phyloP scores from a whole-genome alignment of 2,329 filamentous ascomycete species.

The Tolypocladium sp. region DNA sequence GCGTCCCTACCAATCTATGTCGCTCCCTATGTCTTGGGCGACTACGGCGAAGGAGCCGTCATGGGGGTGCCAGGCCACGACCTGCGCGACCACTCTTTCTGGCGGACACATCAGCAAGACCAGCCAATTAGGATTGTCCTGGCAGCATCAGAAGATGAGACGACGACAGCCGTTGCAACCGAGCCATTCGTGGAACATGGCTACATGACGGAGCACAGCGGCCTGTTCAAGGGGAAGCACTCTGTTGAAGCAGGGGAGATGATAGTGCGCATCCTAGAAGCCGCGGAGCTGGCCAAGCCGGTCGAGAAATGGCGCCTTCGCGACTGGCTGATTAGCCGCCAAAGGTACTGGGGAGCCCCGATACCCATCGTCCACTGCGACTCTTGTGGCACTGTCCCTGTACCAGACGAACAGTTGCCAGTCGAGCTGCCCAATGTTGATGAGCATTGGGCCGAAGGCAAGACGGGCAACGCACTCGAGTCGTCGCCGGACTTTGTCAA shows the following conservation, averaged over 20 bases:
- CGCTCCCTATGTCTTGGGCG: slow-evolving; percentile 75
- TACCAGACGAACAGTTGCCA: slow-evolving; percentile 67
- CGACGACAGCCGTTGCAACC: slow-evolving; percentile 30
- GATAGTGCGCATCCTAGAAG: slow-evolving; percentile 49
- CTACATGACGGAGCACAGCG: slow-evolving; percentile 56
- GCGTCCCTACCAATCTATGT: slow-evolving; percentile 65
- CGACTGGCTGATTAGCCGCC: slow-evolving; percentile 88
- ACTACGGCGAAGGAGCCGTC: slow-evolving; percentile 79
- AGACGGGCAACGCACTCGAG: slow-evolving; percentile 69
- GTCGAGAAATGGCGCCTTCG: slow-evolving; percentile 70
- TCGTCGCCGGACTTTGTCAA: slow-evolving; percentile 65
- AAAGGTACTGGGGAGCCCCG: slow-evolving; percentile 84
- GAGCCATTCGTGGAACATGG: slow-evolving; percentile 58
- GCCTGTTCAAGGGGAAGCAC: slow-evolving; percentile 52
- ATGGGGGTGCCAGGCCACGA: slow-evolving; percentile 92
- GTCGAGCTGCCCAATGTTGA: slow-evolving; percentile 64
- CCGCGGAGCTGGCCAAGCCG: slow-evolving; percentile 48
- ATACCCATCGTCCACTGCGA: slow-evolving; percentile 82
- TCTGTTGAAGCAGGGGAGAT: slow-evolving; percentile 53
- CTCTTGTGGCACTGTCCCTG: slow-evolving; percentile 69
- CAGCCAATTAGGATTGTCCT: slow-evolving; percentile 57
- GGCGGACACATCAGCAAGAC: slow-evolving; percentile 57
- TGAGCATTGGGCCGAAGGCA: slow-evolving; percentile 57
- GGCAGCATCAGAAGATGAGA: slow-evolving; percentile 37
- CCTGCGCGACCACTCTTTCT: slow-evolving; percentile 68